These are phyloP conservation scores for Jatropha multifida DNA, from an alignment of 441 rosid species.

Conservation along the genomic window DNA sequence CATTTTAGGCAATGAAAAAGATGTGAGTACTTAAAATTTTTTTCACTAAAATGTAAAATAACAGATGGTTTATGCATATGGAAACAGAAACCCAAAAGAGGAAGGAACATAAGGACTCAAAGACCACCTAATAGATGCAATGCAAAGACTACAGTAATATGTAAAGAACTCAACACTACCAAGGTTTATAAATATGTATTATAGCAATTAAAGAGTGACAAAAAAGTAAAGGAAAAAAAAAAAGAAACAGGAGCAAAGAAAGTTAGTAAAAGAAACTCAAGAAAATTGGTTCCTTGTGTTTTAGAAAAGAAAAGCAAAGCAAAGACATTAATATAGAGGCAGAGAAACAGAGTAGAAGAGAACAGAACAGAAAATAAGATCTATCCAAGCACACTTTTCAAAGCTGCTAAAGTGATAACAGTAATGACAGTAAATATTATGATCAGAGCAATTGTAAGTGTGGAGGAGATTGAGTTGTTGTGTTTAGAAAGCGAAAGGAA, in stretches of 20 bases:
- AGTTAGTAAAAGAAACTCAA: not conserved
- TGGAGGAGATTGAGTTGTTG: slow-evolving; percentile 24
- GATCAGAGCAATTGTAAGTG: slow-evolving; percentile 20
- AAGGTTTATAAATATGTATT: not conserved
- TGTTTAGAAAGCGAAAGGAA: slow-evolving; percentile 46
- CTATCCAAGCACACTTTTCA: slow-evolving; percentile 40
- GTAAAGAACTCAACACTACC: slow-evolving; percentile 32
- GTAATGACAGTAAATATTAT: slow-evolving; percentile 34
- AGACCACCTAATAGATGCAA: slow-evolving; percentile 18
- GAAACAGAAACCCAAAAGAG: not conserved
- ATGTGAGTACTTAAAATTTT: not conserved
- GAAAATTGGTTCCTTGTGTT: slow-evolving; percentile 18
- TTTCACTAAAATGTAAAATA: not conserved
- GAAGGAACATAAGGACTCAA: slow-evolving; percentile 15
- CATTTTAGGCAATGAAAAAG: slow-evolving; percentile 13
- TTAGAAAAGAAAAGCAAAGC: slow-evolving; percentile 31
- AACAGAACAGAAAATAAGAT: slow-evolving; percentile 12
- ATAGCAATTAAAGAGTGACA: not conserved
- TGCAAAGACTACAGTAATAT: slow-evolving; percentile 5
- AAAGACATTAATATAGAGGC: slow-evolving; percentile 13
- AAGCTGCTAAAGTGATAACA: slow-evolving; percentile 35
- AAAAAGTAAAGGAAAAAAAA: slow-evolving; percentile 17
- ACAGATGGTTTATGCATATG: slow-evolving; percentile 1
- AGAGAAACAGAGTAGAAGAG: not conserved
- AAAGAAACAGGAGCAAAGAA: not conserved